Evolutionary conservation across 805 yeast genomes (phyloP).

Genomic region (Metschnikowia santaceciliae): DNA sequence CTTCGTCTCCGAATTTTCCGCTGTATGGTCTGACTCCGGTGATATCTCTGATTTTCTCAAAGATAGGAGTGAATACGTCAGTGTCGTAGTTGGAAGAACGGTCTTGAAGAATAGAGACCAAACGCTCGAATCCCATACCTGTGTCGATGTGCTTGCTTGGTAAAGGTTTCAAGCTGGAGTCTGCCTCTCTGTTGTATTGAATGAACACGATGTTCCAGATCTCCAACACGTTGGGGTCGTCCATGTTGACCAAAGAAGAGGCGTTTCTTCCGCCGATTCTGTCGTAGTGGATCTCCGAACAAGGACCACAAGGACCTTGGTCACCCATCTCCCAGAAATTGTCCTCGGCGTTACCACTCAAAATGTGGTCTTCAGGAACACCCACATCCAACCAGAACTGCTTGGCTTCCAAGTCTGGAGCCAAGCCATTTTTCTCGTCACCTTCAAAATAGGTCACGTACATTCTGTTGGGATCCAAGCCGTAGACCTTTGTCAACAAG

Average conservation of each 20-base stretch:
- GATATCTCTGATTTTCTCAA: conserved; percentile 80
- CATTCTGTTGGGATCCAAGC: conserved; percentile 70
- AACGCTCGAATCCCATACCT: conserved; percentile 98
- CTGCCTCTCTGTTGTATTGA: conserved; percentile 93
- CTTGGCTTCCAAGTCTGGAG: conserved; percentile 92
- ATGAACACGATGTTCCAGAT: conserved; percentile 98
- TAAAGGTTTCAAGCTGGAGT: conserved; percentile 69
- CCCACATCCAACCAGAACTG: conserved; percentile 83
- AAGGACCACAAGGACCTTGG: conserved; percentile 99
- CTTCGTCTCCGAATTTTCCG: conserved; percentile 93
- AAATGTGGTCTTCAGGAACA: conserved; percentile 84
- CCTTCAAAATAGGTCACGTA: conserved; percentile 98
- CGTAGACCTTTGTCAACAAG: conserved; percentile 78
- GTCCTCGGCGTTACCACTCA: conserved; percentile 87
- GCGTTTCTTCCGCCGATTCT: conserved; percentile 99
- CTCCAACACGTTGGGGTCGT: conserved; percentile 97
- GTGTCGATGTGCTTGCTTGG: conserved; percentile 97
- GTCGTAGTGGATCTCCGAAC: conserved; percentile 96
- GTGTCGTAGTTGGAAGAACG: conserved; percentile 94
- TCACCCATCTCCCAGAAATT: conserved; percentile 99
- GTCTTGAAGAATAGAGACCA: conserved; percentile 90
- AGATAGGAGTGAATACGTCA: conserved; percentile 90
- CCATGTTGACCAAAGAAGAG: conserved; percentile 82
- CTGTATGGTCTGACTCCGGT: conserved; percentile 89
- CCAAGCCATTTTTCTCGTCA: conserved; percentile 73